A percentile compares a stretch with the other conserved stretches of the same genome.
Evolutionary conservation across 768 basidiomycete genomes (phyloP).

Genomic region (Pisolithus microcarpus): DNA sequence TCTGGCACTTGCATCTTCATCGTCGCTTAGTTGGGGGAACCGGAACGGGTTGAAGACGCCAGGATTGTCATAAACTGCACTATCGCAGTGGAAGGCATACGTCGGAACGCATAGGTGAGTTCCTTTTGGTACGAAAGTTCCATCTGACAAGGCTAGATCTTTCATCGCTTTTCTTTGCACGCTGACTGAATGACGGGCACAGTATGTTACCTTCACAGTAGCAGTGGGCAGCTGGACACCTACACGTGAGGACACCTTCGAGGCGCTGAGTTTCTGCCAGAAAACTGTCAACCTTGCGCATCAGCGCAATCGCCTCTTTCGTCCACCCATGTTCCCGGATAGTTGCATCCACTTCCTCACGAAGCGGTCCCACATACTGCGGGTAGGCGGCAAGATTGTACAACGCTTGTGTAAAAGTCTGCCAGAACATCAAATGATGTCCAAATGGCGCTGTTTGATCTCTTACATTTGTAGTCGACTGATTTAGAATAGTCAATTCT

Average conservation of each 20-base stretch:
- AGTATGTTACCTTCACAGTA: no score
- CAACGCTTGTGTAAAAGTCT: conserved; percentile 31
- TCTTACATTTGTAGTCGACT: background rate
- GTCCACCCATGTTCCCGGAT: conserved; percentile 24
- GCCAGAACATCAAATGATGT: background rate
- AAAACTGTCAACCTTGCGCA: conserved; percentile 36
- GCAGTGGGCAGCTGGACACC: no score
- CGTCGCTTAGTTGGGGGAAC: conserved; percentile 33
- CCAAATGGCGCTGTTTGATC: background rate
- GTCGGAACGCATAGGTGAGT: conserved; percentile 19
- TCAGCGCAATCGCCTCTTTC: conserved; percentile 20
- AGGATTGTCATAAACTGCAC: conserved; percentile 26
- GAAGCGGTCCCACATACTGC: conserved; percentile 27
- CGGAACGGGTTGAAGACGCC: conserved; percentile 42
- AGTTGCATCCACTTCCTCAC: conserved; percentile 31
- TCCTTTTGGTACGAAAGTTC: conserved; percentile 30
- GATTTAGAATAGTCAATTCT: background rate
- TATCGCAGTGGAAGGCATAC: conserved; percentile 14
- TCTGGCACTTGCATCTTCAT: conserved; percentile 24
- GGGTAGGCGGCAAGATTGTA: conserved; percentile 31
- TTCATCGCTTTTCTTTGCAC: conserved; percentile 26
- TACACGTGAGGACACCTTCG: no score
- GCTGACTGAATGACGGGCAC: no score
- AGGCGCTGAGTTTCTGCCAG: conserved; percentile 30
- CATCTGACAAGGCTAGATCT: conserved; percentile 32